These are phyloP conservation scores for Paracoccidioides brasiliensis DNA, from an alignment of 2,329 filamentous ascomycete species.

Conservation along the genomic window DNA sequence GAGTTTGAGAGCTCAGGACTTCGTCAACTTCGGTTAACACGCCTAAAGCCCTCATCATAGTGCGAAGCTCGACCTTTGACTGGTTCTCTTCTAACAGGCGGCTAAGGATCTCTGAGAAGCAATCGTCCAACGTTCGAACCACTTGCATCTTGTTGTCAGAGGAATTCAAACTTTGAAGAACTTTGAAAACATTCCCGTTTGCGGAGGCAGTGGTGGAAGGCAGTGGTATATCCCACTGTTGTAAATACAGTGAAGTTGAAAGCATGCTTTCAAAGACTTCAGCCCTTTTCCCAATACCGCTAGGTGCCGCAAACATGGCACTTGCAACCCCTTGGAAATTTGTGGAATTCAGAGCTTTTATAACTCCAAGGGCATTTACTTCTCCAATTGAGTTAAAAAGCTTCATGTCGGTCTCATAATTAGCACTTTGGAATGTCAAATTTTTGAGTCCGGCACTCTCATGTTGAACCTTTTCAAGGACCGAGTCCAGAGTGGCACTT, in stretches of 20 bases:
- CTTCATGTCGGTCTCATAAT: slow-evolving; percentile 74
- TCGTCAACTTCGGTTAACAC: slow-evolving; percentile 73
- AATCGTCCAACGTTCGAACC: slow-evolving; percentile 47
- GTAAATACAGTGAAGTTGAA: slow-evolving; percentile 64
- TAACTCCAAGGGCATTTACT: slow-evolving; percentile 53
- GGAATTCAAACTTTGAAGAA: slow-evolving; percentile 65
- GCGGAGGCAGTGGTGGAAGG: slow-evolving; percentile 50
- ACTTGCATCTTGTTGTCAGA: slow-evolving; percentile 45
- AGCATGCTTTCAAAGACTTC: slow-evolving; percentile 59
- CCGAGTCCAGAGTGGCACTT: slow-evolving; percentile 58
- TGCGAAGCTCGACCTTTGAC: slow-evolving; percentile 36
- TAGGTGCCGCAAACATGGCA: slow-evolving; percentile 54
- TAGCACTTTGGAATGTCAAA: slow-evolving; percentile 78
- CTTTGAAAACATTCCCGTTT: slow-evolving; percentile 60
- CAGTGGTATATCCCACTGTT: slow-evolving; percentile 81
- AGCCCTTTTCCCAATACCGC: slow-evolving; percentile 35
- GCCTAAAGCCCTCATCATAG: slow-evolving; percentile 52
- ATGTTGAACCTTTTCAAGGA: slow-evolving; percentile 74
- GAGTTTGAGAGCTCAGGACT: slow-evolving; percentile 48
- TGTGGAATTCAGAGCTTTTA: slow-evolving; percentile 64
- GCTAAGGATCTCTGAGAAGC: slow-evolving; percentile 38
- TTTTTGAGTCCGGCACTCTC: slow-evolving; percentile 79
- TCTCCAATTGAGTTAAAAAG: slow-evolving; percentile 42
- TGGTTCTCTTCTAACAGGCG: slow-evolving; percentile 24
- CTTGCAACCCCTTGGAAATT: slow-evolving; percentile 79